Base-by-base conservation (phyloP, 148 eudicot genomes). In the Rhododendron griersonianum region DNA sequence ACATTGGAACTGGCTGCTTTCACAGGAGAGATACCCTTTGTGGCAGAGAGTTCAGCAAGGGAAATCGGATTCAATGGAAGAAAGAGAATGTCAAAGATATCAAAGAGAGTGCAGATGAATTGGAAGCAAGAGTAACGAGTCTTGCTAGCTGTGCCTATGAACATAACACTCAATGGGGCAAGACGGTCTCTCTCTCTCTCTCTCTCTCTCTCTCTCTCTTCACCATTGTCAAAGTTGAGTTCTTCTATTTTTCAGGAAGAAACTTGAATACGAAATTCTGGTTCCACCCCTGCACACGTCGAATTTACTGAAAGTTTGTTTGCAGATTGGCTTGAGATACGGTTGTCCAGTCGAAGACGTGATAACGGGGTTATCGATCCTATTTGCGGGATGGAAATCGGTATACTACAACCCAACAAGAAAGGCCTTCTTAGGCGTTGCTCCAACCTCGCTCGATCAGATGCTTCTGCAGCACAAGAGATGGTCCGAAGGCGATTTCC, bases 401-500 rank as follows among this genome's bases (percentile, higher is more conserved):
- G 85, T 89, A 11, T 92, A 89, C 59, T 91, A 83, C 82, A 94
- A 92, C 79, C 96, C 98, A 9, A 47, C 81, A 19, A 90, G 93
- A 51, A 61, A 78, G 4, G 91, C 87, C 5, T 97, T 97, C 90
- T 79, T 95, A 39, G 99, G 99, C 6, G 76, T 92, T 28, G 90
- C 88, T n/a, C 88, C 93, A n/a, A 94, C 93, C 1, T 89, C 95
- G 15, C 87, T 95, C 28, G 91, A 78, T 77, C 96, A 93, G 75
- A 50, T 91, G 50, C 85, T 97, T 19, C 87, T 95, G 83, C 98
- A 94, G 75, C 98, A 95, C 50, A 94, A 93, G 88, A 92, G 99
- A 89, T 97, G 99, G 99, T 90, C 98, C 7, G 98, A 95, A 87
- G 99, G 99, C 11, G 87, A 94, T 37, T 84, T 97, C 1, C 94